Evolutionary conservation across 2,329 filamentous ascomycete species (phyloP).

Genomic region (Epichloe gansuensis): DNA sequence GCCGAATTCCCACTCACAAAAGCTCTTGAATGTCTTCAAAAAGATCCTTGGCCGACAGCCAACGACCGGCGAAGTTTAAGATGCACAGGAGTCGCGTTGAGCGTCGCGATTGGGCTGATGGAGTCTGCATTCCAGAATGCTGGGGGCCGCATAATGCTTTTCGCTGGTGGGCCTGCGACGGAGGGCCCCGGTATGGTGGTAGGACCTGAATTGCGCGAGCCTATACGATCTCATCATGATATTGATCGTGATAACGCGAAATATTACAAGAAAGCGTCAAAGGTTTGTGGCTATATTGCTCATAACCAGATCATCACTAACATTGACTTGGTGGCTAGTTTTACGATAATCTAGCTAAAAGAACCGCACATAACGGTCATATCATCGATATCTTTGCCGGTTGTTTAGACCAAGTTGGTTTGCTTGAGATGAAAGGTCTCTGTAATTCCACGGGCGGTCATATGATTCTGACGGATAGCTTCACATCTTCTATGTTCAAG

Average conservation of each 20-base stretch:
- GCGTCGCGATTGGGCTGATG: slow-evolving; percentile 81
- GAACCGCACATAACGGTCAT: slow-evolving; percentile 90
- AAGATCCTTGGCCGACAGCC: slow-evolving; percentile 93
- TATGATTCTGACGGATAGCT: slow-evolving; percentile 97
- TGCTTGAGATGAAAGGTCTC: slow-evolving; percentile 95
- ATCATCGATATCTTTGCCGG: slow-evolving; percentile 97
- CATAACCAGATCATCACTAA: neutral
- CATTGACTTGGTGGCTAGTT: slow-evolving; percentile 41
- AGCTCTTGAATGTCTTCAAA: slow-evolving; percentile 86
- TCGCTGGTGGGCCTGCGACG: slow-evolving; percentile 86
- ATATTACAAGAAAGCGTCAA: slow-evolving; percentile 97
- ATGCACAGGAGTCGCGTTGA: slow-evolving; percentile 92
- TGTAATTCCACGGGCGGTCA: slow-evolving; percentile 94
- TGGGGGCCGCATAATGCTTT: slow-evolving; percentile 92
- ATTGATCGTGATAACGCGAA: slow-evolving; percentile 99
- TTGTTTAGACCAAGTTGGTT: slow-evolving; percentile 90
- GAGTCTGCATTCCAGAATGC: slow-evolving; percentile 94
- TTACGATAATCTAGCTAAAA: slow-evolving; percentile 87
- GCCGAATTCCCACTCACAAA: slow-evolving; percentile 97
- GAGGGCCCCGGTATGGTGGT: slow-evolving; percentile 97
- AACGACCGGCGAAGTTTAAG: slow-evolving; percentile 82
- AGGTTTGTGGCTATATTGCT: slow-evolving; percentile 40
- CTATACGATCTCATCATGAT: slow-evolving; percentile 95
- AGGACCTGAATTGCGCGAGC: slow-evolving; percentile 85
- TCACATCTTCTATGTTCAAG: slow-evolving; percentile 98